Conservation (phyloP, 1,284 basidiomycete genomes). For the Grifola frondosa region DNA sequence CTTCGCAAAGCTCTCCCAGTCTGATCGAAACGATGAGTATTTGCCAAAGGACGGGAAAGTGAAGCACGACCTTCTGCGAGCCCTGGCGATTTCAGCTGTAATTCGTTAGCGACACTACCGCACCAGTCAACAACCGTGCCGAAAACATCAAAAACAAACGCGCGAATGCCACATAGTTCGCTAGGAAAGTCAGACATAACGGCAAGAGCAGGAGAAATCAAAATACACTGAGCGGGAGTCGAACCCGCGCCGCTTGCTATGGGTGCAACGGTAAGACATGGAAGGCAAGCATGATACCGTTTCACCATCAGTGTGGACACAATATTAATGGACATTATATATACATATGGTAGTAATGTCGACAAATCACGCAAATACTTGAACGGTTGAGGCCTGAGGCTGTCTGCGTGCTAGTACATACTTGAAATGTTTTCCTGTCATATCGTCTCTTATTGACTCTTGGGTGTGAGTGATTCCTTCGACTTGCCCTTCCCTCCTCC, state of each 20-base stretch:
- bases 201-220: background rate
- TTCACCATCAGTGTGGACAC: slow-evolving; percentile 10
- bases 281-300: slow-evolving; percentile 16
- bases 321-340: background rate
- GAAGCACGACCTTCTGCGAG: slow-evolving; percentile 15
- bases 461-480: no score
- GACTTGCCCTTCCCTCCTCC: no score
- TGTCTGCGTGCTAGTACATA: no score
- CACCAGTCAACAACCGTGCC: slow-evolving; percentile 67
- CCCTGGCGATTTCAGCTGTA: slow-evolving; percentile 31
- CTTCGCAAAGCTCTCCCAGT: slow-evolving; percentile 50
- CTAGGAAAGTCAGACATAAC: no score
- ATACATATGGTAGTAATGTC: no score
- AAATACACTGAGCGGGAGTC: slow-evolving; percentile 14
- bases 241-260: slow-evolving; percentile 14
- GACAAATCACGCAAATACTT: no score
- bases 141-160: slow-evolving; percentile 62
- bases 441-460: no score
- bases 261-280: no score
- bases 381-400: no score
- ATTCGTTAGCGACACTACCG: slow-evolving; percentile 43
- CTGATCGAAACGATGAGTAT: slow-evolving; percentile 12
- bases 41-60: background rate
- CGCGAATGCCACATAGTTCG: slow-evolving; percentile 45
- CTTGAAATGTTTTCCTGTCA: no score